phyloP scores from a whole-genome alignment of 352 stramenopile genomes.

The Aphanomyces invadans region DNA sequence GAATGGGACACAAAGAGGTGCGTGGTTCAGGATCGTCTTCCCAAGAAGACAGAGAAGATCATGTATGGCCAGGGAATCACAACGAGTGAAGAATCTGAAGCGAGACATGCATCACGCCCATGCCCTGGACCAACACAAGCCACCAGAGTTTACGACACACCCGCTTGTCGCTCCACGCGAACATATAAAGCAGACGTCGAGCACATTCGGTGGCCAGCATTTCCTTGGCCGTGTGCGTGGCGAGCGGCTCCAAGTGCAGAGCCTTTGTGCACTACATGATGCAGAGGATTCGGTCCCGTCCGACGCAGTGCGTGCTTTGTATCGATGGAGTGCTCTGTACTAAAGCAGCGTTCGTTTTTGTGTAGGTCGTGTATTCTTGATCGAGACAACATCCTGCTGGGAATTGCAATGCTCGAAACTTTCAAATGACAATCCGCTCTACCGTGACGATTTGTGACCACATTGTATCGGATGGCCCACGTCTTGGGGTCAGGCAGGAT shows the following conservation, averaged over 20 bases:
- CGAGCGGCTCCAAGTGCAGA: constrained; percentile 61
- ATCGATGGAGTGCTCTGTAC: too few relatives aligned
- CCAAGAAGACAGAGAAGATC: too few relatives aligned
- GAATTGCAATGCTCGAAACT: neutral
- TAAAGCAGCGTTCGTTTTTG: too few relatives aligned
- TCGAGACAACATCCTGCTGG: neutral
- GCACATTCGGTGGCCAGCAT: constrained; percentile 60
- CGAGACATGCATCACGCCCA: constrained; percentile 58
- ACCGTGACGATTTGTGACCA: too few relatives aligned
- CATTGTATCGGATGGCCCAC: too few relatives aligned
- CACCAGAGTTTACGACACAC: constrained; percentile 56
- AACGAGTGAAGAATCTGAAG: constrained; percentile 61
- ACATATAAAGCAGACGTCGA: constrained; percentile 40
- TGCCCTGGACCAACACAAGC: constrained; percentile 47
- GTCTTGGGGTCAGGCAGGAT: too few relatives aligned
- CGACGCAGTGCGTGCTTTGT: neutral
- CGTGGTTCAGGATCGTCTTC: too few relatives aligned
- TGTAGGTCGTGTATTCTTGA: constrained; percentile 16
- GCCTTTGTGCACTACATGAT: constrained; percentile 58
- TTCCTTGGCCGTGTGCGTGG: constrained; percentile 60
- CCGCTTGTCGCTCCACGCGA: constrained; percentile 33
- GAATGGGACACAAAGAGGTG: constrained; percentile 51
- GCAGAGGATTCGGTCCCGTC: constrained; percentile 33
- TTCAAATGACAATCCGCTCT: too few relatives aligned
- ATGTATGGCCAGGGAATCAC: constrained; percentile 37